phyloP scores from a whole-genome alignment of 192 early-diverging fungal genomes.

The Mortierella antarctica region DNA sequence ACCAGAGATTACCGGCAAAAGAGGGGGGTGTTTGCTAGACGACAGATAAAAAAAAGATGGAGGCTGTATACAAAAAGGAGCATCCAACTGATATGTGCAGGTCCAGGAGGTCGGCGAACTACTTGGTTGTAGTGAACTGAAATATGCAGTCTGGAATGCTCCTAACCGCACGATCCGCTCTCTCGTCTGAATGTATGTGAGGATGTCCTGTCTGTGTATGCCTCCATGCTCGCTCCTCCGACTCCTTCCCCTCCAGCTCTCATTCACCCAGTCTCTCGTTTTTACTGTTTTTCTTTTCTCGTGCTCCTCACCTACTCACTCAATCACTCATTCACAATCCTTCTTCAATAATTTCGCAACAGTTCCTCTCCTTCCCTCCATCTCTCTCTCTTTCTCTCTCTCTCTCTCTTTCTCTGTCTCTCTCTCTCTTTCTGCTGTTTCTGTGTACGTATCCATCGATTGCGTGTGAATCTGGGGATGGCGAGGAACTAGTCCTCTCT shows the following conservation, averaged over 20 bases:
- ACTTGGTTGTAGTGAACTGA: slow-evolving; percentile 18
- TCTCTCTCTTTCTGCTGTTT: not conserved
- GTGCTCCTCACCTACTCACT: not conserved
- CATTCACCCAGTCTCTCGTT: not conserved
- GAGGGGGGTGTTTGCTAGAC: not conserved
- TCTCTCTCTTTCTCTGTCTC: not conserved
- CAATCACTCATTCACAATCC: not conserved
- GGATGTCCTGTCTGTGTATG: not conserved
- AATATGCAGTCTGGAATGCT: slow-evolving; percentile 11
- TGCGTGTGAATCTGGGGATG: too few species aligned
- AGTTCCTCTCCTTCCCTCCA: not conserved
- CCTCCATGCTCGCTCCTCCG: slow-evolving; percentile 6
- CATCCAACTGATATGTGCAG: slow-evolving; percentile 10
- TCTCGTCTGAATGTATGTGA: too few species aligned
- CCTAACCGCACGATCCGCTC: slow-evolving; percentile 31
- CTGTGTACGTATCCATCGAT: too few species aligned
- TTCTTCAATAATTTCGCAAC: not conserved
- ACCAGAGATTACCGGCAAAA: slow-evolving; percentile 16
- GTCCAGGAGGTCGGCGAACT: slow-evolving; percentile 26
- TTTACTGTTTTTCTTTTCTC: not conserved
- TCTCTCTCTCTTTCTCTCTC: not conserved
- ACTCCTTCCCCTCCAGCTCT: not conserved
- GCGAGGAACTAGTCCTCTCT: not conserved
- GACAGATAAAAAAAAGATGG: slow-evolving; percentile 15
- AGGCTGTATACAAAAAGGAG: slow-evolving; percentile 22